Evolutionary conservation across 2,329 filamentous ascomycete genomes (phyloP).

Genomic region (Talaromyces sp.): DNA sequence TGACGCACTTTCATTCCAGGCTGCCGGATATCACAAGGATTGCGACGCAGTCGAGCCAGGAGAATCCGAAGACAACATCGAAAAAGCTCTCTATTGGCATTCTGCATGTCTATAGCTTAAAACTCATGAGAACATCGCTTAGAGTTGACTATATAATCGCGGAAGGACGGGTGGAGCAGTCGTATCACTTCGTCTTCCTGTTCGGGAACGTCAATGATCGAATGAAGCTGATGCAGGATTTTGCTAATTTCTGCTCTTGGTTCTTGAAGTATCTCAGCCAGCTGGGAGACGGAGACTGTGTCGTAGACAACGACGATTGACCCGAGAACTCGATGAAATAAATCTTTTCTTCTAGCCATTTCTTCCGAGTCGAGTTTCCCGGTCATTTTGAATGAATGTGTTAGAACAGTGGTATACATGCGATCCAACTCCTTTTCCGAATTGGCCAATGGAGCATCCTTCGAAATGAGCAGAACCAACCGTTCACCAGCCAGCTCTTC

Average conservation of each 20-base stretch:
- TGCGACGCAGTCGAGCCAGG: not conserved
- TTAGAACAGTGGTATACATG: constrained; percentile 16
- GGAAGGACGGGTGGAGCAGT: not conserved
- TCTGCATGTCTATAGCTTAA: not conserved
- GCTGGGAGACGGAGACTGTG: not conserved
- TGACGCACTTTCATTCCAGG: not conserved
- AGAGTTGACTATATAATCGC: not conserved
- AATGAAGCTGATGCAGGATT: constrained; percentile 12
- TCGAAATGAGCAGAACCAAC: constrained; percentile 15
- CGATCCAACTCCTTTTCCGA: constrained; percentile 17
- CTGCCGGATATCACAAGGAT: not conserved
- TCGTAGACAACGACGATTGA: not conserved
- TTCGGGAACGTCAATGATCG: constrained; percentile 19
- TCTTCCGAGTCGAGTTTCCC: not conserved
- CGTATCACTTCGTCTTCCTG: not conserved
- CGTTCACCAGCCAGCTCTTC: constrained; percentile 10
- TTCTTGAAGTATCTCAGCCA: not conserved
- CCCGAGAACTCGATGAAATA: not conserved
- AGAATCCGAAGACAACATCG: not conserved
- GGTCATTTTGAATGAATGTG: not conserved
- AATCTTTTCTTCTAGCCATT: not conserved
- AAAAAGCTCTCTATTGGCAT: not conserved
- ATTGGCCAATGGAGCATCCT: not conserved
- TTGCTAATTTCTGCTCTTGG: not conserved
- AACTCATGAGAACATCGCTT: not conserved